A percentile compares a stretch with the other conserved stretches of the same genome.
Evolutionary conservation across 441 rosid species (phyloP).

Genomic region (Brassica hybrid): DNA sequence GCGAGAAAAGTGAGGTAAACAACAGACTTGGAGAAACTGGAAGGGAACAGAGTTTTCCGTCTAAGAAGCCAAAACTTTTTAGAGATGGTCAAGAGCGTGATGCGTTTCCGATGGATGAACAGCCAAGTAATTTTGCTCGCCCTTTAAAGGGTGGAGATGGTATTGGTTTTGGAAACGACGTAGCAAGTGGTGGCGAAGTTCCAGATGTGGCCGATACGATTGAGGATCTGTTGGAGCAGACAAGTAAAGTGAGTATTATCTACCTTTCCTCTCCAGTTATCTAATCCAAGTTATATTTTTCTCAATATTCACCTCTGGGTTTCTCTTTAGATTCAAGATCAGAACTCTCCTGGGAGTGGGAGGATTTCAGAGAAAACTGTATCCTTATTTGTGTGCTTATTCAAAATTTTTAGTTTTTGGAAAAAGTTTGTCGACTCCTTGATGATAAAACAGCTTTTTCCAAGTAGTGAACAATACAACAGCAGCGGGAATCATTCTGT

Average conservation of each 20-base stretch:
- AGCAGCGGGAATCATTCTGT: slow-evolving; percentile 54
- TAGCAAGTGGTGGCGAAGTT: slow-evolving; percentile 59
- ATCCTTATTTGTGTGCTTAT: slow-evolving; percentile 52
- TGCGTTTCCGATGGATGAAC: slow-evolving; percentile 49
- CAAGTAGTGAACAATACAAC: slow-evolving; percentile 56
- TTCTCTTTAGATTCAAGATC: slow-evolving; percentile 72
- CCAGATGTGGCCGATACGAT: slow-evolving; percentile 95
- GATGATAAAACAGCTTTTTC: slow-evolving; percentile 57
- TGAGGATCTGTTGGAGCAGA: slow-evolving; percentile 94
- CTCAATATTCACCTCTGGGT: slow-evolving; percentile 38
- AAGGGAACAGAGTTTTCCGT: slow-evolving; percentile 40
- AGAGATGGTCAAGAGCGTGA: slow-evolving; percentile 47
- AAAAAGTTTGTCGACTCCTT: slow-evolving; percentile 56
- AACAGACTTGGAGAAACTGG: slow-evolving; percentile 44
- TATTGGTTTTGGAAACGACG: slow-evolving; percentile 43
- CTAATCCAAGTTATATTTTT: slow-evolving; percentile 30
- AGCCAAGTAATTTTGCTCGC: slow-evolving; percentile 43
- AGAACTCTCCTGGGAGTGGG: slow-evolving; percentile 67
- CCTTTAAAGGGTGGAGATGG: slow-evolving; percentile 44
- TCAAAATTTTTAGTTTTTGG: slow-evolving; percentile 18
- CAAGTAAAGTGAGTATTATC: slow-evolving; percentile 72
- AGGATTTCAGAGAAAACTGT: slow-evolving; percentile 65
- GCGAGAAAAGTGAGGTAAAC: slow-evolving; percentile 38
- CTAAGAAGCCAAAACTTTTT: slow-evolving; percentile 63
- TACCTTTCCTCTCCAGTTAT: slow-evolving; percentile 17